Evolutionary conservation across 257 asterid species (phyloP).

Genomic region (Salvia miltiorrhiza): DNA sequence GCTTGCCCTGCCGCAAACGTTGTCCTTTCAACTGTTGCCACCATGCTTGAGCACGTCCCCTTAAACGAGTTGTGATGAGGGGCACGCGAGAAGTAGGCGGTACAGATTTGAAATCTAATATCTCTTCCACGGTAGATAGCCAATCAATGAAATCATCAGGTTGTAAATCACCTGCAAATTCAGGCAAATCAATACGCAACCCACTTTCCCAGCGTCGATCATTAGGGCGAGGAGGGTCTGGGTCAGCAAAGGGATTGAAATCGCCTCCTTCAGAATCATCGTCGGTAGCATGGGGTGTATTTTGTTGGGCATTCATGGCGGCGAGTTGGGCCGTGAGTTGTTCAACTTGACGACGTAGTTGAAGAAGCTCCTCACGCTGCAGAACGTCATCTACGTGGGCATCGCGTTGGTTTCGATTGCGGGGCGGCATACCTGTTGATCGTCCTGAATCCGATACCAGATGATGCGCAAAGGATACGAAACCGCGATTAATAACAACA

Average conservation of each 20-base stretch:
- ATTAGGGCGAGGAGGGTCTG: neutral
- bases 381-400: neutral
- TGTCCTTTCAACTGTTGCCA: neutral
- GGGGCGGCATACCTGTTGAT: neutral
- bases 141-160: neutral
- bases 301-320: neutral
- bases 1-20: neutral
- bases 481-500: too few species aligned
- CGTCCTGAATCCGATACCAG: neutral
- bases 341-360: neutral
- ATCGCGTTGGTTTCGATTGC: neutral
- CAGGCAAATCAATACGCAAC: neutral
- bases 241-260: neutral
- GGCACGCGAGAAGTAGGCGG: neutral
- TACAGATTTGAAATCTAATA: neutral
- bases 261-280: neutral
- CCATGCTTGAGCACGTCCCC: too few species aligned
- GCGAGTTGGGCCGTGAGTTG: neutral
- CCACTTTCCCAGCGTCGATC: neutral
- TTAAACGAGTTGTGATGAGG: neutral
- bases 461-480: slow-evolving; percentile 14
- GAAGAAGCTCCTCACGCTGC: neutral
- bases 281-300: neutral
- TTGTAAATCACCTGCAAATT: neutral
- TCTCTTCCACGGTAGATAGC: neutral